Evolutionary conservation across 2,329 filamentous ascomycete genomes (phyloP).

Genomic region (Blastomyces gilchristii): DNA sequence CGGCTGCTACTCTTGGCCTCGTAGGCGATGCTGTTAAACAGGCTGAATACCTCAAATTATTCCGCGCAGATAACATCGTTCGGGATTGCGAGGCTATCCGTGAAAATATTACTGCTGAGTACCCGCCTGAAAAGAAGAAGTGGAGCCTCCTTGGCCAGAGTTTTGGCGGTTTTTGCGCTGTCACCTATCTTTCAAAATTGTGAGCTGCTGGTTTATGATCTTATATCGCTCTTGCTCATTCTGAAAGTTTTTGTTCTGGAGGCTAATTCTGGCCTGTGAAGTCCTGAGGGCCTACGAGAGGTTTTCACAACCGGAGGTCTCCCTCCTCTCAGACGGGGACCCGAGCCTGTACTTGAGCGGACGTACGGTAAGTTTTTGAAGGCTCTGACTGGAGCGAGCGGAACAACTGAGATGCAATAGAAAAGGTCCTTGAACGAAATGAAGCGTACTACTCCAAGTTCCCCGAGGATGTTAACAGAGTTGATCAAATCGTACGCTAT

Average conservation of each 20-base stretch:
- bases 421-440: slow-evolving; percentile 62
- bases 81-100: slow-evolving; percentile 80
- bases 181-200: slow-evolving; percentile 74
- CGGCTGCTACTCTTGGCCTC: slow-evolving; percentile 57
- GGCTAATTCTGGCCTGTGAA: slow-evolving; percentile 15
- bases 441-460: slow-evolving; percentile 73
- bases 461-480: slow-evolving; percentile 61
- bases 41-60: slow-evolving; percentile 69
- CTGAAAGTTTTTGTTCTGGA: not conserved
- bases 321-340: slow-evolving; percentile 59
- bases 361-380: slow-evolving; percentile 45
- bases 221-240: not conserved
- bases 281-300: slow-evolving; percentile 67
- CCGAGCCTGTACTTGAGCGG: slow-evolving; percentile 64
- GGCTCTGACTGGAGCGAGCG: slow-evolving; percentile 3
- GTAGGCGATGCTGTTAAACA: slow-evolving; percentile 57
- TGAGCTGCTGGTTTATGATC: slow-evolving; percentile 24
- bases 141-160: slow-evolving; percentile 87
- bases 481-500: slow-evolving; percentile 56
- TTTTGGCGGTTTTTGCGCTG: slow-evolving; percentile 78
- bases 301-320: slow-evolving; percentile 77
- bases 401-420: slow-evolving; percentile 19
- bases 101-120: slow-evolving; percentile 59
- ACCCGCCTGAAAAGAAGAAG: slow-evolving; percentile 57
- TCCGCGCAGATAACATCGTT: slow-evolving; percentile 84